Conservation (phyloP, 805 yeast species). For the Kodamaea hsintzibuensis region DNA sequence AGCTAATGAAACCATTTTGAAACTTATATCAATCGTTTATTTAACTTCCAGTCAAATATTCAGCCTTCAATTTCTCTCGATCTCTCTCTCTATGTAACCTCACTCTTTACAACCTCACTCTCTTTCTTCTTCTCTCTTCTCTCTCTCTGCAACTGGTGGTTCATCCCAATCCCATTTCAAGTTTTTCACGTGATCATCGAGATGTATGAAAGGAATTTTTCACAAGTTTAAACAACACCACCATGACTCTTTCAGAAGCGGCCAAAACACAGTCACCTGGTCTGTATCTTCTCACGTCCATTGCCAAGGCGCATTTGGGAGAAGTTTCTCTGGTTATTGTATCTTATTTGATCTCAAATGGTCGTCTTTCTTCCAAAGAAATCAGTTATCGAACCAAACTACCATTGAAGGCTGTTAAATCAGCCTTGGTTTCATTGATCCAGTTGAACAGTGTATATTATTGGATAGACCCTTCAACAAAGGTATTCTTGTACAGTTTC, state of each 20-base stretch:
- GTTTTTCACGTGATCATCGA: neutral
- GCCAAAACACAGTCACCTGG: constrained; percentile 60
- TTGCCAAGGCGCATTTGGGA: constrained; percentile 62
- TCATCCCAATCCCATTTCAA: neutral
- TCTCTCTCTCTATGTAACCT: too few relatives aligned
- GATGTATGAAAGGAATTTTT: neutral
- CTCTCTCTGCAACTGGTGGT: neutral
- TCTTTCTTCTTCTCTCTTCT: neutral
- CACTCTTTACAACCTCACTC: too few relatives aligned
- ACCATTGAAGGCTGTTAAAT: constrained; percentile 53
- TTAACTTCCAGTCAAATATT: too few relatives aligned
- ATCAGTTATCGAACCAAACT: constrained; percentile 48
- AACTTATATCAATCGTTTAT: too few relatives aligned
- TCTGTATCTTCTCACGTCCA: constrained; percentile 55
- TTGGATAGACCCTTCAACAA: constrained; percentile 49
- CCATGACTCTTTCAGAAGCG: constrained; percentile 13
- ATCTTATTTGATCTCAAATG: constrained; percentile 62
- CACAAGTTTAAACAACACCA: neutral
- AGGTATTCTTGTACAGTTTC: constrained; percentile 51
- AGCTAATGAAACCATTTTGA: too few relatives aligned
- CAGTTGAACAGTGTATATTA: constrained; percentile 76
- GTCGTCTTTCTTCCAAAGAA: constrained; percentile 61
- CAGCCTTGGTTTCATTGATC: constrained; percentile 70
- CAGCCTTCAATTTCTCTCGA: too few relatives aligned
- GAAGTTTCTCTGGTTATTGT: constrained; percentile 68